These are phyloP conservation scores for Botrytis fabae DNA, from an alignment of 2,329 filamentous ascomycete species.

Conservation along the genomic window DNA sequence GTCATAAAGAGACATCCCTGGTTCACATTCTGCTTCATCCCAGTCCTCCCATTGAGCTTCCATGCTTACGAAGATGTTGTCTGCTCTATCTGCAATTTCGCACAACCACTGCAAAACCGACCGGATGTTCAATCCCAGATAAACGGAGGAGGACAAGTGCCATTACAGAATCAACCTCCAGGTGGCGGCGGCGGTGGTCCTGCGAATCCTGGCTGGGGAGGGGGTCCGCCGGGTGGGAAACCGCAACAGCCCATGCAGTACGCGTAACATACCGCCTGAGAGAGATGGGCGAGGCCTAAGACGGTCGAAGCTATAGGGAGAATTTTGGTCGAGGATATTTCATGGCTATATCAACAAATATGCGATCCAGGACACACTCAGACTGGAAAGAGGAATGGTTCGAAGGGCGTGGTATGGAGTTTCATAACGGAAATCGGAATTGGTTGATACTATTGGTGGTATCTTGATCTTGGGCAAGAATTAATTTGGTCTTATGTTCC, in stretches of 20 bases:
- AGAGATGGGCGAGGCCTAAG: not conserved
- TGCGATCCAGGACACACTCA: not conserved
- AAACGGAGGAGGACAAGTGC: slow-evolving; percentile 34
- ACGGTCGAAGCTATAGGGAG: too few species aligned
- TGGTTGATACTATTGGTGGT: not conserved
- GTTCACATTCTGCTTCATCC: slow-evolving; percentile 80
- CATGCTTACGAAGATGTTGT: slow-evolving; percentile 67
- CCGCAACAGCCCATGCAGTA: slow-evolving; percentile 39
- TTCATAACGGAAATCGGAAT: not conserved
- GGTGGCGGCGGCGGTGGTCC: slow-evolving; percentile 19
- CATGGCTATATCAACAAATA: not conserved
- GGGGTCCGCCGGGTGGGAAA: slow-evolving; percentile 32
- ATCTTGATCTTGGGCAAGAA: slow-evolving; percentile 2
- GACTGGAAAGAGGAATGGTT: not conserved
- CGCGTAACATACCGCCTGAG: slow-evolving; percentile 25
- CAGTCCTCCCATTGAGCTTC: slow-evolving; percentile 69
- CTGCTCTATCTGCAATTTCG: slow-evolving; percentile 76
- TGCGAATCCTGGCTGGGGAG: slow-evolving; percentile 36
- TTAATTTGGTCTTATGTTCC: not conserved
- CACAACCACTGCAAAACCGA: slow-evolving; percentile 59
- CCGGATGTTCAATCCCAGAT: slow-evolving; percentile 38
- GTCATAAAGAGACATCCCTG: slow-evolving; percentile 67
- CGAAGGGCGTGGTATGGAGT: not conserved
- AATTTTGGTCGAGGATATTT: not conserved
- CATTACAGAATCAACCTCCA: slow-evolving; percentile 30